Evolutionary conservation across 139 green algal species (phyloP), one percentile per base, ranked within the genome.

Genomic region (Zygnema circumcarinatum): DNA sequence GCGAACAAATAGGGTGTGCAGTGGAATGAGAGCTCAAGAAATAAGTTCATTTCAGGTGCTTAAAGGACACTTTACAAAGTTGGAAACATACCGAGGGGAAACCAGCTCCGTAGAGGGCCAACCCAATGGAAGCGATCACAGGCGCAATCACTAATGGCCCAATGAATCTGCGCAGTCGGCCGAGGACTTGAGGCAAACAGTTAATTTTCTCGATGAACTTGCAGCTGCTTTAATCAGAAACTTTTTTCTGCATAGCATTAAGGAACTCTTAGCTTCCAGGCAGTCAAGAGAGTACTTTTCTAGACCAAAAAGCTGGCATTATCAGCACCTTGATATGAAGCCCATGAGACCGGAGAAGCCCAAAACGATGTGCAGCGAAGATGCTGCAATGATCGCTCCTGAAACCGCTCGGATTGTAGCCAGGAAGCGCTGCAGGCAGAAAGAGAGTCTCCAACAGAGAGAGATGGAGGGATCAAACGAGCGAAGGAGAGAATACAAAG

Each of bases 311-410:
- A n/a, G n/a, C n/a, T n/a, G n/a, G n/a, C n/a, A n/a, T n/a, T n/a
- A n/a, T n/a, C n/a, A n/a, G 3, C 35, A 78, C 69, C 69, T 78
- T 3, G 35, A 78, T 11, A 78, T 16, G 36, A 41, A 3, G 3
- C 69, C 69, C 69, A 78, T 78, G 16, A 78, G 69, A 11, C 69
- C 69, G 7, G 69, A 78, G 16, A 78, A 78, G 3, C 69, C 69
- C 35, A 78, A 41, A 52, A 78, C 36, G 69, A 78, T 78, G 36
- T 78, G 69, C 7, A 78, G 36, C 7, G 35, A 3, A 11, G 69
- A 78, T 3, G 69, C 69, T 3, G 69, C 36, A 16, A 78, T 78
- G 69, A 78, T 78, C 7, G 69, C 69, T 41, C 69, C 69, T 41
- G 35, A 41, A 3, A 78, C 69, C 16, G 69, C 69, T 11, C 69